Conservation (phyloP, 2,329 filamentous ascomycete genomes). For the Alternaria atra region DNA sequence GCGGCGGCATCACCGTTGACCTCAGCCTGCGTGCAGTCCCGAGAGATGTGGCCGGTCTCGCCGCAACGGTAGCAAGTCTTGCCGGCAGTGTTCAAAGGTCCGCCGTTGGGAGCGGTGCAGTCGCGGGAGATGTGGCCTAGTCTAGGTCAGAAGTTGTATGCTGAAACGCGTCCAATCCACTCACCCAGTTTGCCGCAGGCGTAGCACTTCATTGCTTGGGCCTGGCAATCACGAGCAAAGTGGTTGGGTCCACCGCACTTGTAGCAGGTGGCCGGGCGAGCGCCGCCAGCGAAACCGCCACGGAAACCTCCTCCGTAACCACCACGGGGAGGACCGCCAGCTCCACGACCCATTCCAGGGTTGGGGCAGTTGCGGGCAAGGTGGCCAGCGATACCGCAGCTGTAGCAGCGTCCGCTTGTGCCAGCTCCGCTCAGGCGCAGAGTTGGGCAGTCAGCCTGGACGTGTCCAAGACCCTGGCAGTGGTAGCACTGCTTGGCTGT, state of each 20-base stretch:
- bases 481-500: constrained; percentile 99
- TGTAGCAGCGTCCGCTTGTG: constrained; percentile 91
- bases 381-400: constrained; percentile 92
- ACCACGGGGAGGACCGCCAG: constrained; percentile 71
- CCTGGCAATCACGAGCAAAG: constrained; percentile 97
- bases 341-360: constrained; percentile 73
- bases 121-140: constrained; percentile 87
- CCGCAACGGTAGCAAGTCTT: constrained; percentile 99
- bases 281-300: constrained; percentile 76
- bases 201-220: constrained; percentile 98
- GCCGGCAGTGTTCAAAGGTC: constrained; percentile 91
- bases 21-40: constrained; percentile 86
- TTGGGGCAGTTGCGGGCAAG: constrained; percentile 89
- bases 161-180: not conserved
- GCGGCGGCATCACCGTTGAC: constrained; percentile 54
- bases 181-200: constrained; percentile 83
- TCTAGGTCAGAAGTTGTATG: constrained; percentile 10
- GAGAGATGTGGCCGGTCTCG: constrained; percentile 93
- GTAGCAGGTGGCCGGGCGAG: constrained; percentile 72
- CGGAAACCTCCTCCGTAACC: constrained; percentile 75
- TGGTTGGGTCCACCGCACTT: constrained; percentile 89
- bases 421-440: constrained; percentile 85
- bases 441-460: constrained; percentile 98
- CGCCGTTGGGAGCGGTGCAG: constrained; percentile 96
- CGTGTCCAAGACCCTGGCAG: constrained; percentile 97